phyloP scores from a whole-genome alignment of 2,329 filamentous ascomycete species.

The Botrytis aclada region DNA sequence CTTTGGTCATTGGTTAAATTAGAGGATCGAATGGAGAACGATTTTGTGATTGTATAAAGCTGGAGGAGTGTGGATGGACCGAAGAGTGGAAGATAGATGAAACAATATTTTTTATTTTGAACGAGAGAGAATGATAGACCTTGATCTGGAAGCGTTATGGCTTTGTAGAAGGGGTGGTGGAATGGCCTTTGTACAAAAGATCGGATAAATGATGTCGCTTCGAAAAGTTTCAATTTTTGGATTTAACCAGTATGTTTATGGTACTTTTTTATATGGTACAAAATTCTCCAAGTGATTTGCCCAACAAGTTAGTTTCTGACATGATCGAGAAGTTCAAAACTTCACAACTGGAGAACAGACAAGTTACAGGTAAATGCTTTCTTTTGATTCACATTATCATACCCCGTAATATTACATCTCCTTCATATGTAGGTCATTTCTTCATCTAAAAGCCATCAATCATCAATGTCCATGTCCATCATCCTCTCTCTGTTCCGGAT shows the following conservation, averaged over 20 bases:
- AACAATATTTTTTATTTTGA: slow-evolving; percentile 1
- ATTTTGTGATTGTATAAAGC: slow-evolving; percentile 21
- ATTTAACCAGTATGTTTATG: not conserved
- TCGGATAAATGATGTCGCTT: slow-evolving; percentile 19
- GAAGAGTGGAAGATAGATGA: slow-evolving; percentile 12
- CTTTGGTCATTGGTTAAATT: slow-evolving; percentile 86
- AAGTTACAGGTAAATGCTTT: slow-evolving; percentile 18
- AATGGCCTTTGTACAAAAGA: slow-evolving; percentile 21
- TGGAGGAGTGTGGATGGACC: slow-evolving; percentile 5
- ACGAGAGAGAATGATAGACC: slow-evolving; percentile 46
- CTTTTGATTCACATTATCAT: slow-evolving; percentile 14
- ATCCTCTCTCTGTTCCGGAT: slow-evolving; percentile 81
- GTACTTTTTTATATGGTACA: not conserved
- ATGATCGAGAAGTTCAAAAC: not conserved
- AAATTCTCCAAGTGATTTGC: not conserved
- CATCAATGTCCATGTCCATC: slow-evolving; percentile 80
- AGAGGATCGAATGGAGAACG: not conserved
- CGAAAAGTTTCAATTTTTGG: slow-evolving; percentile 11
- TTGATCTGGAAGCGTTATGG: slow-evolving; percentile 34
- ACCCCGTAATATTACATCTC: slow-evolving; percentile 20
- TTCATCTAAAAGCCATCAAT: slow-evolving; percentile 22
- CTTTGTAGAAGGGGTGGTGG: slow-evolving; percentile 39
- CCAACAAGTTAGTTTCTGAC: not conserved
- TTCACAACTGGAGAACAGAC: not conserved
- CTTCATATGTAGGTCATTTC: slow-evolving; percentile 19